Evolutionary conservation across 805 yeast species (phyloP).

Genomic region (Ogataea chonburiensis): DNA sequence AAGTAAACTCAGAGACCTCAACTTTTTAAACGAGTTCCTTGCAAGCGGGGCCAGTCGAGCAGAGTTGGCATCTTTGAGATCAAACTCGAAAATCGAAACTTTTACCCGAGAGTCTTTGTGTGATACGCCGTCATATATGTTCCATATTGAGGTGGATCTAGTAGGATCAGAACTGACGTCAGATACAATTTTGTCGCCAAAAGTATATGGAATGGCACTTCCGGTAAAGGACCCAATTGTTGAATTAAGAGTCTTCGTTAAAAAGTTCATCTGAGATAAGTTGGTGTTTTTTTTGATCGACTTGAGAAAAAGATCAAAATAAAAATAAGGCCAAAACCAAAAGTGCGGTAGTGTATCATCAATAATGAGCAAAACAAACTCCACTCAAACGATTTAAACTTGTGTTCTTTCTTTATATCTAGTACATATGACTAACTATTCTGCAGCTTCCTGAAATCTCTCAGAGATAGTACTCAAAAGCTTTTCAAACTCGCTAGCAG

Average conservation of each 20-base stretch:
- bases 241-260: constrained; percentile 56
- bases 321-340: neutral
- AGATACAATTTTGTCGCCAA: constrained; percentile 42
- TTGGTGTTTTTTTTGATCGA: neutral
- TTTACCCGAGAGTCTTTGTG: constrained; percentile 46
- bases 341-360: neutral
- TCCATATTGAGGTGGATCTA: constrained; percentile 51
- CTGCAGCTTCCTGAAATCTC: constrained; percentile 93
- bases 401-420: neutral
- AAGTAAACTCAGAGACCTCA: constrained; percentile 53
- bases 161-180: constrained; percentile 29
- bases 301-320: neutral
- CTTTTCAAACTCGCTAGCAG: constrained; percentile 72
- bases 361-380: too few relatives aligned
- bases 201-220: constrained; percentile 54
- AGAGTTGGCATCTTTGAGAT: constrained; percentile 40
- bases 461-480: constrained; percentile 76
- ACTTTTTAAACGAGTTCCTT: constrained; percentile 43
- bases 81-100: constrained; percentile 68
- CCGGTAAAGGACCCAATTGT: constrained; percentile 60
- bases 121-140: constrained; percentile 55
- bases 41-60: constrained; percentile 38
- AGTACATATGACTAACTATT: constrained; percentile 41
- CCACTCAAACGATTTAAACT: too few relatives aligned
- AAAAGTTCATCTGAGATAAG: constrained; percentile 53